Conservation (phyloP, 768 basidiomycete species). For the Pleurotus ostreatus region DNA sequence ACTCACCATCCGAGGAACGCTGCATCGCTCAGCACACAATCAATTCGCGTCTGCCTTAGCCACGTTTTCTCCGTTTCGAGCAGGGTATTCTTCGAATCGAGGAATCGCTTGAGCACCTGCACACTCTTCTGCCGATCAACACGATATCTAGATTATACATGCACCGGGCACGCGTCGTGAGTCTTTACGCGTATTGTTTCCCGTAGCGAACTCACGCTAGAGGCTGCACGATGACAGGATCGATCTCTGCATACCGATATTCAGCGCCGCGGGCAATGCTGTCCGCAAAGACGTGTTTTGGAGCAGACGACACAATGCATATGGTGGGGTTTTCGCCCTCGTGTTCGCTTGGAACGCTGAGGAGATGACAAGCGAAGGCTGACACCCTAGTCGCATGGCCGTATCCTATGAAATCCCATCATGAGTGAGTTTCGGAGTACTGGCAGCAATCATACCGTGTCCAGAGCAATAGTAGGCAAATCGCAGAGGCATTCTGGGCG, state of each 20-base stretch:
- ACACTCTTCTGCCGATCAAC: constrained; percentile 73
- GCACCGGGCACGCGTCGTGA: no score
- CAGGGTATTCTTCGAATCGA: constrained; percentile 49
- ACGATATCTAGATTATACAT: constrained; percentile 43
- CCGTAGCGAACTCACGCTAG: constrained; percentile 53
- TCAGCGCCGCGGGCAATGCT: constrained; percentile 57
- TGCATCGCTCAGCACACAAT: constrained; percentile 71
- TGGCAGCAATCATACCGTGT: constrained; percentile 45
- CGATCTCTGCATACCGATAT: constrained; percentile 71
- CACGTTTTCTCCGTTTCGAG: constrained; percentile 54
- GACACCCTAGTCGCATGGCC: constrained; percentile 85
- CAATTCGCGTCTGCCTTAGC: constrained; percentile 46
- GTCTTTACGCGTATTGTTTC: no score
- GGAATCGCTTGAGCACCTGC: constrained; percentile 54
- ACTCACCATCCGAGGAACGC: constrained; percentile 75
- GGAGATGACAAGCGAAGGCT: constrained; percentile 61
- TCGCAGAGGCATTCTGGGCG: constrained; percentile 16
- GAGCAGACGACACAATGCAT: constrained; percentile 72
- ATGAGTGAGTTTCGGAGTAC: neutral
- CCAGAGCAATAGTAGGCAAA: constrained; percentile 76
- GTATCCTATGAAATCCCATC: constrained; percentile 43
- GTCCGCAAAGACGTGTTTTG: constrained; percentile 64
- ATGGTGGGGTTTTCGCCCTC: constrained; percentile 37
- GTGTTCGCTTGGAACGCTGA: constrained; percentile 31
- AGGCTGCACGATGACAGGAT: constrained; percentile 79